Conservation (phyloP, 176 grass and related monocot species). For the Miscanthus lutarioriparius region DNA sequence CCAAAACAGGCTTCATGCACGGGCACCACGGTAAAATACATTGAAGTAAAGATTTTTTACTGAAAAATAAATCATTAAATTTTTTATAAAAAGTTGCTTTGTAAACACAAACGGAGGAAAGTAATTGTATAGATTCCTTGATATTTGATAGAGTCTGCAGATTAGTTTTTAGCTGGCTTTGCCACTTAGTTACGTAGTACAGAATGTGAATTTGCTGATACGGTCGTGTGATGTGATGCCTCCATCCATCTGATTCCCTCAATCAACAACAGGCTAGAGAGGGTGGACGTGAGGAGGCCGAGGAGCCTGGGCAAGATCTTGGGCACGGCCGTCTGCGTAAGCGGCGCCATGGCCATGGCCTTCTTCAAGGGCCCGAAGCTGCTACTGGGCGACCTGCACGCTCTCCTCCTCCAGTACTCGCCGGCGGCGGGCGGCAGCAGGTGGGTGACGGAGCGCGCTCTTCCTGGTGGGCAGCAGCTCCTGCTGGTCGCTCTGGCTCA, state of each 20-base stretch:
- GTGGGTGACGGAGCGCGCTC: constrained; percentile 44
- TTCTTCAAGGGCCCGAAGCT: constrained; percentile 72
- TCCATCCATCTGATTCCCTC: neutral
- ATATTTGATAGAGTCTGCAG: too few relatives aligned
- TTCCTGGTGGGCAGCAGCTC: constrained; percentile 54
- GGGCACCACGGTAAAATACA: too few relatives aligned
- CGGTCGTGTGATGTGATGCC: neutral
- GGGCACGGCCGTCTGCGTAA: constrained; percentile 57
- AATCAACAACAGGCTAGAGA: constrained; percentile 45
- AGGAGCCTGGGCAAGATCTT: constrained; percentile 67
- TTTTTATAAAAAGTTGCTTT: too few relatives aligned
- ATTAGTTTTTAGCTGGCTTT: too few relatives aligned
- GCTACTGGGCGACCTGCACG: constrained; percentile 15
- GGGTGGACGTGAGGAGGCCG: constrained; percentile 33
- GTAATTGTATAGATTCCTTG: too few relatives aligned
- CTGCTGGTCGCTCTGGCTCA: constrained; percentile 82
- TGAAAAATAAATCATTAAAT: too few relatives aligned
- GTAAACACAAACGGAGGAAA: too few relatives aligned
- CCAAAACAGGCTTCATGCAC: too few relatives aligned
- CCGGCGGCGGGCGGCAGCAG: neutral
- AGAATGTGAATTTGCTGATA: neutral
- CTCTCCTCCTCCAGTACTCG: neutral
- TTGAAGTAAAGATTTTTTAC: too few relatives aligned
- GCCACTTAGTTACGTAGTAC: too few relatives aligned
- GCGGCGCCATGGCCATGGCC: constrained; percentile 61